These are phyloP conservation scores for Bacidia rubella DNA, from an alignment of 495 filamentous ascomycete genomes.

Conservation along the genomic window DNA sequence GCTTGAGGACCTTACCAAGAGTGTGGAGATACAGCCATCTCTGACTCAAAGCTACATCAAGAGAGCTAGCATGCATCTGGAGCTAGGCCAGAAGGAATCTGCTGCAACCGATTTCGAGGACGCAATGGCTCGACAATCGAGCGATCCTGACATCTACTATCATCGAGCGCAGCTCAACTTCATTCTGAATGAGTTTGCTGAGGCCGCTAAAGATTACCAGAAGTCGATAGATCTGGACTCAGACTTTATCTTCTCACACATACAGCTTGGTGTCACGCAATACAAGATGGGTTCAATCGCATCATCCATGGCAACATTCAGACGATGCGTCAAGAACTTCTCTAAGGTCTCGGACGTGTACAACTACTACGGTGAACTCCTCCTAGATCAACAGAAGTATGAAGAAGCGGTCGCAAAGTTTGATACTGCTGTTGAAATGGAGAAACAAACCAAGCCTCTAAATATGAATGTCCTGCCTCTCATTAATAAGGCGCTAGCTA, in stretches of 20 bases:
- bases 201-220: conserved; percentile 96
- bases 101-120: conserved; percentile 79
- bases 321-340: conserved; percentile 96
- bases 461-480: conserved; percentile 94
- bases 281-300: conserved; percentile 99
- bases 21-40: conserved; percentile 72
- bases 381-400: conserved; percentile 92
- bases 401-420: conserved; percentile 96
- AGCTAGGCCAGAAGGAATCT: conserved; percentile 76
- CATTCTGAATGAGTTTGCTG: conserved; percentile 83
- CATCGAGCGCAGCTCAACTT: conserved; percentile 98
- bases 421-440: conserved; percentile 93
- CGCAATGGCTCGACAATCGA: conserved; percentile 70
- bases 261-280: conserved; percentile 97
- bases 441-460: conserved; percentile 81
- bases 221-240: conserved; percentile 95
- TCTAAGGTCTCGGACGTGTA: conserved; percentile 93
- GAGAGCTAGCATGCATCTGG: conserved; percentile 92
- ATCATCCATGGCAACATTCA: conserved; percentile 96
- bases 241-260: conserved; percentile 97
- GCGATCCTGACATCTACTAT: conserved; percentile 97
- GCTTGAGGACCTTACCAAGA: conserved; percentile 73
- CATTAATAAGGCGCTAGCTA: conserved; percentile 93
- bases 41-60: conserved; percentile 98
- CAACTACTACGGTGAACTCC: conserved; percentile 98